These are phyloP conservation scores for Wickerhamiella kazuoi DNA, from an alignment of 805 yeast genomes.

Conservation along the genomic window DNA sequence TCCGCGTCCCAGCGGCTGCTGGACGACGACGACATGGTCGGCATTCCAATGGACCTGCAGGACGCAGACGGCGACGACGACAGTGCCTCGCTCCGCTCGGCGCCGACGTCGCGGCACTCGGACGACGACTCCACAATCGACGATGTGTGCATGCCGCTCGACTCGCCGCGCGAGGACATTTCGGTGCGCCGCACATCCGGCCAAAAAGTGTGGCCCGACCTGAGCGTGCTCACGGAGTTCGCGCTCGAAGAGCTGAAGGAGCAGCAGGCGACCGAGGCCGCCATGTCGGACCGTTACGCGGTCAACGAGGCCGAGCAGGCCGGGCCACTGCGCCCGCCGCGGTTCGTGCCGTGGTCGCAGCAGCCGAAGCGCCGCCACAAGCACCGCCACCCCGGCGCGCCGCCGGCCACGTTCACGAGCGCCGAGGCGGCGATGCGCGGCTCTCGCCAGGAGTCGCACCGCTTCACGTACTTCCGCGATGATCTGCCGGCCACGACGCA, in stretches of 20 bases:
- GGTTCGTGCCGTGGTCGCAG: slow-evolving; percentile 57
- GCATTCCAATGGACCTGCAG: not conserved
- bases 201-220: slow-evolving; percentile 66
- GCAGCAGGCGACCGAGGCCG: slow-evolving; percentile 17
- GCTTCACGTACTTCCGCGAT: slow-evolving; percentile 87
- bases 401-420: slow-evolving; percentile 5
- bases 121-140: slow-evolving; percentile 54
- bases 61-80: not conserved
- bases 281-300: slow-evolving; percentile 23
- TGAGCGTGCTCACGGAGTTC: slow-evolving; percentile 55
- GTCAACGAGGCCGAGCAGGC: slow-evolving; percentile 38
- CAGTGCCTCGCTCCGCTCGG: slow-evolving; percentile 24
- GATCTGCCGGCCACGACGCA: slow-evolving; percentile 80
- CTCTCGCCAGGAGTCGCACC: slow-evolving; percentile 30
- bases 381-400: not conserved
- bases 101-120: slow-evolving; percentile 44
- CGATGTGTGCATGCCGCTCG: slow-evolving; percentile 85
- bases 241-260: slow-evolving; percentile 48
- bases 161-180: slow-evolving; percentile 20
- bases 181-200: slow-evolving; percentile 12
- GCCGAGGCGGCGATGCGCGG: slow-evolving; percentile 8
- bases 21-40: not conserved
- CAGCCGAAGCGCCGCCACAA: too few relatives aligned
- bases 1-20: not conserved
- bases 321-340: slow-evolving; percentile 60